These are phyloP conservation scores for Xylaria sp. DNA, from an alignment of 2,329 filamentous ascomycete species.

Conservation along the genomic window DNA sequence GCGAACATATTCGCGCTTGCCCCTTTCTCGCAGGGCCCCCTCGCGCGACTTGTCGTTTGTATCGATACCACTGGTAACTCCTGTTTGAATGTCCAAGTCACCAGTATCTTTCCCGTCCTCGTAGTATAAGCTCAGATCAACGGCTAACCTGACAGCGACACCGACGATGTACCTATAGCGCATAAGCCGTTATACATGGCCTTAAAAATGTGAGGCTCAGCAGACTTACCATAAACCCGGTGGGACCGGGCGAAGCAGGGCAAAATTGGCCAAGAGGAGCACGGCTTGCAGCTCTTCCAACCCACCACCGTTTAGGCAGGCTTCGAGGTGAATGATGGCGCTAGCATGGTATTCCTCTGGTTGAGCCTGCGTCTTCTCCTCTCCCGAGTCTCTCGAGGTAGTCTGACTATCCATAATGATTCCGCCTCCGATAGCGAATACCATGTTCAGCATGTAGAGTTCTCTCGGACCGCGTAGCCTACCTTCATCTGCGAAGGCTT, in stretches of 20 bases:
- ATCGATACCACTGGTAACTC: constrained; percentile 35
- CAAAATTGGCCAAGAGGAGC: constrained; percentile 82
- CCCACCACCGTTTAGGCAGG: constrained; percentile 81
- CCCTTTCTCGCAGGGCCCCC: constrained; percentile 48
- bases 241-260: constrained; percentile 81
- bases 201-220: background rate
- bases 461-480: constrained; percentile 68
- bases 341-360: constrained; percentile 96
- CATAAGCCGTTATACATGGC: constrained; percentile 4
- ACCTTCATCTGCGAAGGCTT: constrained; percentile 66
- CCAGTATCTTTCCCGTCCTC: constrained; percentile 72
- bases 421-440: constrained; percentile 90
- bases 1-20: constrained; percentile 74
- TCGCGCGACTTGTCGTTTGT: constrained; percentile 32
- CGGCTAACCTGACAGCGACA: constrained; percentile 81
- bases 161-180: constrained; percentile 74
- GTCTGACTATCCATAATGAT: constrained; percentile 70
- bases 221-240: constrained; percentile 72
- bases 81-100: constrained; percentile 47
- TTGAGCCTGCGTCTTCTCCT: constrained; percentile 52
- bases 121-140: constrained; percentile 87
- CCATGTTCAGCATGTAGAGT: constrained; percentile 93
- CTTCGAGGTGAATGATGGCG: constrained; percentile 85
- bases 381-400: constrained; percentile 33
- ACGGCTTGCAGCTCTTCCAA: constrained; percentile 93